Conservation (phyloP, 495 filamentous ascomycete genomes). For the Penicillium herquei region DNA sequence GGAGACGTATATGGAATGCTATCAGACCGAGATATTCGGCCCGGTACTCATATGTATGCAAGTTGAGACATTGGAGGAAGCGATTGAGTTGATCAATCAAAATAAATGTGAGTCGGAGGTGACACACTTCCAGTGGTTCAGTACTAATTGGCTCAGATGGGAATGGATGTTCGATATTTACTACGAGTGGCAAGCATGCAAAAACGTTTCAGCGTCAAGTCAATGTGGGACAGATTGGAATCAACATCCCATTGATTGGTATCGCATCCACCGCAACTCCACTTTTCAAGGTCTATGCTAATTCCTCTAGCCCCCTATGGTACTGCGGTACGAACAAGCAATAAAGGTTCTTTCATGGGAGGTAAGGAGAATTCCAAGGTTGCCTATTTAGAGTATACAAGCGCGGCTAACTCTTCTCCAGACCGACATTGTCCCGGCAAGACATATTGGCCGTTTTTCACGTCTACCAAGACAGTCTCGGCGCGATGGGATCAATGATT, state of each 20-base stretch:
- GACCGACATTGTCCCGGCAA: slow-evolving; percentile 29
- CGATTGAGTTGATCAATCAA: slow-evolving; percentile 28
- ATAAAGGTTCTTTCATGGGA: slow-evolving; percentile 30
- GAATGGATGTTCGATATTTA: slow-evolving; percentile 29
- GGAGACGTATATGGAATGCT: slow-evolving; percentile 31
- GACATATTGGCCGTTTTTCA: slow-evolving; percentile 31
- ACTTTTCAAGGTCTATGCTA: not conserved
- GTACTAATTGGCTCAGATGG: slow-evolving; percentile 17
- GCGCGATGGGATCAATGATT: slow-evolving; percentile 26
- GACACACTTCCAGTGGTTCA: not conserved
- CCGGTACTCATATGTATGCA: slow-evolving; percentile 32
- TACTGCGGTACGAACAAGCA: slow-evolving; percentile 25
- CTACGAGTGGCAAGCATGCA: slow-evolving; percentile 26
- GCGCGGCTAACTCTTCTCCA: not conserved
- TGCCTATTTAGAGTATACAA: no score
- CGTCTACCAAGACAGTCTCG: slow-evolving; percentile 25
- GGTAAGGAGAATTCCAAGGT: slow-evolving; percentile 11
- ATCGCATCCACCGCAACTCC: not conserved
- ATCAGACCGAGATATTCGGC: slow-evolving; percentile 31
- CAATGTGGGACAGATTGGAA: slow-evolving; percentile 30
- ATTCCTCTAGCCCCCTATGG: slow-evolving; percentile 22
- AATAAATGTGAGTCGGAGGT: slow-evolving; percentile 23
- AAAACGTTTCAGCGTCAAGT: slow-evolving; percentile 25
- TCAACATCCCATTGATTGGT: slow-evolving; percentile 33
- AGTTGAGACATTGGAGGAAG: slow-evolving; percentile 26